phyloP scores from a whole-genome alignment of 179 eudicot species.

The Silene coronaria region DNA sequence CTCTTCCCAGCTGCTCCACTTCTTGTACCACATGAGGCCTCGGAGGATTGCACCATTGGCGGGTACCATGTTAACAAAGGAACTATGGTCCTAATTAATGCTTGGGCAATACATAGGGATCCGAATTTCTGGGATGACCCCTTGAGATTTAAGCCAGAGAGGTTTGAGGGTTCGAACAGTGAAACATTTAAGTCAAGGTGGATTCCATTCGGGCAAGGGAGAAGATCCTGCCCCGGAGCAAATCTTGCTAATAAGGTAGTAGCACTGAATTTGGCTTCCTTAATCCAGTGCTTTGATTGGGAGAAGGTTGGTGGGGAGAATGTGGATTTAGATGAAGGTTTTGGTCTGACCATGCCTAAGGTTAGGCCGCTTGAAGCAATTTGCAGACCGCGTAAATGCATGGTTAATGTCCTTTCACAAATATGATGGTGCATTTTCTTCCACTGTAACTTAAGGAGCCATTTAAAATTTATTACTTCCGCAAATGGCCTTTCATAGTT shows the following conservation, averaged over 20 bases:
- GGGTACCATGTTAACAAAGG: constrained; percentile 29
- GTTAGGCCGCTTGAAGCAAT: constrained; percentile 15
- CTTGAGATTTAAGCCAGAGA: constrained; percentile 26
- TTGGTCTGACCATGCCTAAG: constrained; percentile 21
- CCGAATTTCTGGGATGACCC: constrained; percentile 30
- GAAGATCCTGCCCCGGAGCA: constrained; percentile 24
- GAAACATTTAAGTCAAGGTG: constrained; percentile 9
- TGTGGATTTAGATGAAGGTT: constrained; percentile 22
- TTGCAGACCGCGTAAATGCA: constrained; percentile 13
- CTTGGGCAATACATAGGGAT: constrained; percentile 34
- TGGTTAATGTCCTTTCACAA: constrained; percentile 12
- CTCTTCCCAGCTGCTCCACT: constrained; percentile 31
- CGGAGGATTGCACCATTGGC: constrained; percentile 25
- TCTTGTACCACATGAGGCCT: constrained; percentile 28
- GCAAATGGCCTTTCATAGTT: not conserved
- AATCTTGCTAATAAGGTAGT: constrained; percentile 12
- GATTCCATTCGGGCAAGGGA: constrained; percentile 24
- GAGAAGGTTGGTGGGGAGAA: not conserved
- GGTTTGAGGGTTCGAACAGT: constrained; percentile 17
- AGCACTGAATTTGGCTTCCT: constrained; percentile 6
- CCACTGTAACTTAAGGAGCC: not conserved
- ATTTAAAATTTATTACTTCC: not conserved
- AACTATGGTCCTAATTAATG: constrained; percentile 30
- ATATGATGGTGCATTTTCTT: constrained; percentile 10
- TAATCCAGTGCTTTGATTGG: constrained; percentile 26